A percentile compares a stretch with the other conserved stretches of the same genome.
Conservation (phyloP, 441 rosid genomes). For the Brassica balearica region DNA sequence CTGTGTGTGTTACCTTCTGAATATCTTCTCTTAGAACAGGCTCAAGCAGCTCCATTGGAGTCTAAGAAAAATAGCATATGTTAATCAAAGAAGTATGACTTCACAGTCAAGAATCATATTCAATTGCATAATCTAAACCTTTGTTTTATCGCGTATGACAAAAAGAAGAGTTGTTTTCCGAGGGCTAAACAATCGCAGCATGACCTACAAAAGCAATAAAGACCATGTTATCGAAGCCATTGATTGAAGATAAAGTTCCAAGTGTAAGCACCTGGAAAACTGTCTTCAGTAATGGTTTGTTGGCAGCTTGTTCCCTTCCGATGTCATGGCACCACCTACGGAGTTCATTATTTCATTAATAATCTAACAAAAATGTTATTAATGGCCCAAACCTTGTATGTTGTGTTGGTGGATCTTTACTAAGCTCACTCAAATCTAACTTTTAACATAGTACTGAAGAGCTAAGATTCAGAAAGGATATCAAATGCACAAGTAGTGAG, state of each 20-base stretch:
- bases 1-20: conserved; percentile 64
- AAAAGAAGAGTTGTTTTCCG: conserved; percentile 90
- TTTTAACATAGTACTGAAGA: background rate
- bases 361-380: conserved; percentile 6
- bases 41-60: conserved; percentile 82
- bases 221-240: conserved; percentile 24
- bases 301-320: conserved; percentile 95
- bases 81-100: conserved; percentile 24
- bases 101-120: conserved; percentile 26
- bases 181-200: conserved; percentile 93
- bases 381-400: background rate
- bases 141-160: conserved; percentile 94
- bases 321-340: conserved; percentile 99
- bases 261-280: conserved; percentile 59
- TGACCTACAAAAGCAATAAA: conserved; percentile 60
- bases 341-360: conserved; percentile 28
- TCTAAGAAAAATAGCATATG: conserved; percentile 51
- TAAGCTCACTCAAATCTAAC: background rate
- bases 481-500: background rate
- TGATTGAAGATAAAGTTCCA: conserved; percentile 27
- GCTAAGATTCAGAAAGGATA: background rate
- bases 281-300: conserved; percentile 88
- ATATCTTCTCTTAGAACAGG: conserved; percentile 86
- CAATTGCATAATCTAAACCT: conserved; percentile 54
- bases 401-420: background rate